Evolutionary conservation across 768 basidiomycete species (phyloP).

Genomic region (Suillus fuscotomentosus): DNA sequence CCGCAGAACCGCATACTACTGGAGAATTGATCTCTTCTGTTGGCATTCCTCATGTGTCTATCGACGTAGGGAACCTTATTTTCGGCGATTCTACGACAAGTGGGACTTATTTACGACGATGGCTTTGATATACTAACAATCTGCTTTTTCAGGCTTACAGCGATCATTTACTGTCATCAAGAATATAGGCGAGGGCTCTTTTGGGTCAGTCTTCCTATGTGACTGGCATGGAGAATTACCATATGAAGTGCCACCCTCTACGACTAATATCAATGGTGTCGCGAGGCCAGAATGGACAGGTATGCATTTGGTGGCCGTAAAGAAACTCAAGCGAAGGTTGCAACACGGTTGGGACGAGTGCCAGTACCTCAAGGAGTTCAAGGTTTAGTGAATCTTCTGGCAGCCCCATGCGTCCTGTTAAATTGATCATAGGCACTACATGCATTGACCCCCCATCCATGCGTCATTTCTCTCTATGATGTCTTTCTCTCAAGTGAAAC

Average conservation of each 20-base stretch:
- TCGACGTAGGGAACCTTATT: conserved; percentile 63
- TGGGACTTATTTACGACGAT: conserved; percentile 37
- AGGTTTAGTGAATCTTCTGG: conserved; percentile 46
- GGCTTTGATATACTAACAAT: conserved; percentile 11
- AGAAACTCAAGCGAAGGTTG: conserved; percentile 97
- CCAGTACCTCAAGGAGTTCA: conserved; percentile 89
- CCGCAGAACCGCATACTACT: not conserved
- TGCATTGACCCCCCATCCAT: conserved; percentile 90
- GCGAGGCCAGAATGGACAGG: conserved; percentile 91
- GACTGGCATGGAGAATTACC: conserved; percentile 98
- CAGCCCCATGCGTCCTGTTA: conserved; percentile 12
- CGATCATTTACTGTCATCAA: conserved; percentile 94
- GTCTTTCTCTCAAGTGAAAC: conserved; percentile 93
- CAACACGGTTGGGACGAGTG: conserved; percentile 99
- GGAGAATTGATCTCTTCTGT: conserved; percentile 44
- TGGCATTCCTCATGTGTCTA: conserved; percentile 75
- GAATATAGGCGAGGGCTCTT: conserved; percentile 95
- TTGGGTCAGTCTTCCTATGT: conserved; percentile 97
- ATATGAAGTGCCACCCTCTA: conserved; percentile 81
- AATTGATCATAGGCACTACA: conserved; percentile 73
- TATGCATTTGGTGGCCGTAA: conserved; percentile 93
- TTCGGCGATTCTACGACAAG: conserved; percentile 73
- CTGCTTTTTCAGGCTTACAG: conserved; percentile 57
- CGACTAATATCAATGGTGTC: conserved; percentile 92
- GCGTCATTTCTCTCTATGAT: conserved; percentile 98